These are phyloP conservation scores for Melocanna baccifera DNA, from an alignment of 176 grass and related monocot genomes.

Conservation along the genomic window DNA sequence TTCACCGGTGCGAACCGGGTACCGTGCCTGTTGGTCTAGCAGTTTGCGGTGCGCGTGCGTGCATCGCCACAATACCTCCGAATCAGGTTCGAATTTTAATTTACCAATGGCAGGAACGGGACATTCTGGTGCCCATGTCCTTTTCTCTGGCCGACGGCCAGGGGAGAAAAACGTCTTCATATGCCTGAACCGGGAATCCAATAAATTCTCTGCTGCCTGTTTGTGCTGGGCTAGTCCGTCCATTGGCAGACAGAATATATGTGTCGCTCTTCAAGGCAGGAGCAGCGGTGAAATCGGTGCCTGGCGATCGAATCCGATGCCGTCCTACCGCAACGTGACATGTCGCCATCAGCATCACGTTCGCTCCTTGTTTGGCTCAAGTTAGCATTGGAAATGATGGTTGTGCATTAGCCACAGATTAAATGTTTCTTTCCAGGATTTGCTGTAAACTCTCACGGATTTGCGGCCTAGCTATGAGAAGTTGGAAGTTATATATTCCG, in stretches of 20 bases:
- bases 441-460: not conserved
- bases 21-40: not conserved
- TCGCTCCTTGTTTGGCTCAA: not conserved
- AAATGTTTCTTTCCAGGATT: too few species aligned
- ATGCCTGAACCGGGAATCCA: slow-evolving; percentile 10
- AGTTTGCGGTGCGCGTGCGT: not conserved
- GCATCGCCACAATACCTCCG: not conserved
- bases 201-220: not conserved
- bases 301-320: slow-evolving; percentile 26
- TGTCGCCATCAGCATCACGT: not conserved
- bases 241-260: not conserved
- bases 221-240: not conserved
- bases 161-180: not conserved
- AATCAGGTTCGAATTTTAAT: not conserved
- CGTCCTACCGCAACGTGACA: not conserved
- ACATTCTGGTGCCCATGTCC: not conserved
- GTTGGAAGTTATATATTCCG: not conserved
- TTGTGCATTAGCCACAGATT: not conserved
- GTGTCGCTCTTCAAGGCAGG: not conserved
- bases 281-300: not conserved
- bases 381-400: not conserved
- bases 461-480: not conserved
- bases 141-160: not conserved
- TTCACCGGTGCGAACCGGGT: not conserved
- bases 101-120: not conserved